Evolutionary conservation across 179 eudicot genomes (phyloP).

Genomic region (Actinidia chinensis): DNA sequence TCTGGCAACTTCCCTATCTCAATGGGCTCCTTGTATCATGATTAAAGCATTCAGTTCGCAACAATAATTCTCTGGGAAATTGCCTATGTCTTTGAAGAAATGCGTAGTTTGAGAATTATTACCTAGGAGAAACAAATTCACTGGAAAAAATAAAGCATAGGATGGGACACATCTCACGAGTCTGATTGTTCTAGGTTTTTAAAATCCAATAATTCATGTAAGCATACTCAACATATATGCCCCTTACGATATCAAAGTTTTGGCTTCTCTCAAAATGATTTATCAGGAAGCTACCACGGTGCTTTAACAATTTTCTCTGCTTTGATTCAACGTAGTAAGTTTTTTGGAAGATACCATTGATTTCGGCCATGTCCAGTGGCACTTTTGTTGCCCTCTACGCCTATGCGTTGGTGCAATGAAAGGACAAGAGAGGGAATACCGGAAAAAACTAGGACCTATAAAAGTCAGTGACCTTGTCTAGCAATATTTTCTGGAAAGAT

Average conservation of each 20-base stretch:
- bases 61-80: neutral
- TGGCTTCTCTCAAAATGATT: constrained; percentile 14
- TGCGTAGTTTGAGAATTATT: neutral
- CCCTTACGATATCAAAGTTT: neutral
- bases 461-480: constrained; percentile 19
- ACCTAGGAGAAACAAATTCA: neutral
- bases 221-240: constrained; percentile 4
- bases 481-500: constrained; percentile 36
- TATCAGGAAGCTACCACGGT: constrained; percentile 15
- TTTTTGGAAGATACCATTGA: neutral
- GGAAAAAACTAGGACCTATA: neutral
- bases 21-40: neutral
- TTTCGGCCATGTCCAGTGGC: neutral
- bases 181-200: neutral
- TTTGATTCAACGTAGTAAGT: neutral
- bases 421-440: neutral
- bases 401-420: neutral
- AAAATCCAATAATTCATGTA: neutral
- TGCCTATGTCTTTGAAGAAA: neutral
- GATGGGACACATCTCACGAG: neutral
- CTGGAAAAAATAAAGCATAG: neutral
- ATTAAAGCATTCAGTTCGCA: neutral
- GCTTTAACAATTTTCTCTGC: constrained; percentile 16
- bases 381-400: neutral
- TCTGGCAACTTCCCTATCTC: neutral